These are phyloP conservation scores for Globisporangium emineosum DNA, from an alignment of 352 stramenopile genomes.

Conservation along the genomic window DNA sequence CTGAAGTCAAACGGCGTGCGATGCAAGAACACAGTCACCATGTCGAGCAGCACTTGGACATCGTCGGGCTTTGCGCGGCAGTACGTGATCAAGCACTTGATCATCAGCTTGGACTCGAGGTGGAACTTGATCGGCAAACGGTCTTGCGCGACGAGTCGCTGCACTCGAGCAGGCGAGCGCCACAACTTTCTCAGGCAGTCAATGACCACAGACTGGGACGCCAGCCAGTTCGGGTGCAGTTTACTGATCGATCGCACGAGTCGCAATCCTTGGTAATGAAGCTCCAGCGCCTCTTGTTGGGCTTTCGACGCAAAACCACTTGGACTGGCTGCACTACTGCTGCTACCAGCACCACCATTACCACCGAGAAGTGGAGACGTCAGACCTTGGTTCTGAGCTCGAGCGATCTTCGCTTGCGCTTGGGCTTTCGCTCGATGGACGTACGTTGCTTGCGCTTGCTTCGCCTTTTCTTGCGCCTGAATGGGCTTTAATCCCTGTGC, in stretches of 20 bases:
- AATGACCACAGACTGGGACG: constrained; percentile 85
- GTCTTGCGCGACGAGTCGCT: constrained; percentile 70
- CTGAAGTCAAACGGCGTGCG: constrained; percentile 92
- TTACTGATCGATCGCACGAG: constrained; percentile 91
- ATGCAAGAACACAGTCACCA: constrained; percentile 94
- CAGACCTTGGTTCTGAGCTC: constrained; percentile 61
- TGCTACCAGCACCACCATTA: constrained; percentile 13
- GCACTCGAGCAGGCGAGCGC: constrained; percentile 81
- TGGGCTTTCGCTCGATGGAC: constrained; percentile 85
- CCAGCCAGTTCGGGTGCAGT: constrained; percentile 89
- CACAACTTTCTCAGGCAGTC: constrained; percentile 94
- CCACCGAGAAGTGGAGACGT: constrained; percentile 30
- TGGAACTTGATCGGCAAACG: constrained; percentile 90
- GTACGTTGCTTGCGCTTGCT: constrained; percentile 86
- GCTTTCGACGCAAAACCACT: constrained; percentile 61
- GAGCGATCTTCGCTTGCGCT: constrained; percentile 83
- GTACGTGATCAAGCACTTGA: constrained; percentile 95
- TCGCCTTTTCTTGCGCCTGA: constrained; percentile 87
- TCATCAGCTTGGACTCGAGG: constrained; percentile 93
- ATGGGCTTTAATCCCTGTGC: constrained; percentile 82
- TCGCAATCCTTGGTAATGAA: constrained; percentile 93
- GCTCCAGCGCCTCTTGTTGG: constrained; percentile 89
- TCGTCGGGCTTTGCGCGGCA: constrained; percentile 90
- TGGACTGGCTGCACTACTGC: constrained; percentile 20
- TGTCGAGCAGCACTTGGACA: constrained; percentile 95